A percentile compares a stretch with the other conserved stretches of the same genome.
Evolutionary conservation across 2,329 filamentous ascomycete species (phyloP).

Genomic region (Fusarium sp.): DNA sequence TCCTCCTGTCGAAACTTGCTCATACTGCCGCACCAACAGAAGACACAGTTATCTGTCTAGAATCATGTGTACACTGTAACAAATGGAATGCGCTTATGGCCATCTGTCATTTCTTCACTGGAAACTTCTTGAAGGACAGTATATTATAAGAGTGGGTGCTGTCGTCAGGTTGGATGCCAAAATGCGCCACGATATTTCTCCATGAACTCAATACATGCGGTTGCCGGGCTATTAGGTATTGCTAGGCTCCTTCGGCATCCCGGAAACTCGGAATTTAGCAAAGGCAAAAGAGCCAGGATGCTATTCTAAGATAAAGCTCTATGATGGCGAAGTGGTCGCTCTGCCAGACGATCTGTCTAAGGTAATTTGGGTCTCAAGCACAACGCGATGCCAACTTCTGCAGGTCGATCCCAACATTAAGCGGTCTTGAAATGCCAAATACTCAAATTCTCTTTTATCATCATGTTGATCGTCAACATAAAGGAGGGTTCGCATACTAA

Average conservation of each 20-base stretch:
- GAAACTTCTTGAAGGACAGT: not conserved
- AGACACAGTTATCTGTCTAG: not conserved
- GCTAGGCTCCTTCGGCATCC: not conserved
- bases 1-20: conserved; percentile 50
- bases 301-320: not conserved
- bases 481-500: not conserved
- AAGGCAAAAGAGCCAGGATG: not conserved
- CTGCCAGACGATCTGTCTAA: not conserved
- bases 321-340: not conserved
- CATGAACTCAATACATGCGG: conserved; percentile 2
- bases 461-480: not conserved
- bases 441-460: not conserved
- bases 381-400: too few relatives aligned
- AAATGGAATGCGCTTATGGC: not conserved
- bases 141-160: not conserved
- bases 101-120: too few relatives aligned
- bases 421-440: too few relatives aligned
- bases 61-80: not conserved
- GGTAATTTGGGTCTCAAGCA: too few relatives aligned
- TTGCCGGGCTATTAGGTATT: not conserved
- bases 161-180: conserved; percentile 1
- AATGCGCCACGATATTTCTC: conserved; percentile 16
- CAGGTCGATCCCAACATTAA: too few relatives aligned
- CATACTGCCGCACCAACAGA: conserved; percentile 49
- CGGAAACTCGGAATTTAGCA: conserved; percentile 1